Percentiles rank a stretch among this genome's conserved stretches.
Evolutionary conservation across 2,329 filamentous ascomycete genomes (phyloP).

Genomic region (Diaporthe sp.): DNA sequence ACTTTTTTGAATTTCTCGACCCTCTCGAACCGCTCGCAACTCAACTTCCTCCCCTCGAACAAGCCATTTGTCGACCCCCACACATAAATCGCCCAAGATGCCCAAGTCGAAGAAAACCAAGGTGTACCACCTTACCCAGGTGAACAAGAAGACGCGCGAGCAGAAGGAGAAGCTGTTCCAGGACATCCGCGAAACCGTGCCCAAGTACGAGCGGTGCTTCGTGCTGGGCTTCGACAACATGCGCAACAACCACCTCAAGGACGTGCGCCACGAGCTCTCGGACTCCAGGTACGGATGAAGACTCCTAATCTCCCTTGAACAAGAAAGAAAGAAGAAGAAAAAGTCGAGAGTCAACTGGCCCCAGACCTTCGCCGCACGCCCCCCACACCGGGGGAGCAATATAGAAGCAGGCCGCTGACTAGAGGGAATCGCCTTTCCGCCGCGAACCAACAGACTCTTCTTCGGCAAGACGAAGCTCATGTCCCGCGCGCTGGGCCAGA

Average conservation of each 20-base stretch:
- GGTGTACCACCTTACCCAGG: constrained; percentile 90
- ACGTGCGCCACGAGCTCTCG: constrained; percentile 85
- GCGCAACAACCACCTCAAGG: constrained; percentile 96
- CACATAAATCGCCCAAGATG: constrained; percentile 68
- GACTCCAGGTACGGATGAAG: constrained; percentile 78
- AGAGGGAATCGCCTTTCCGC: not conserved
- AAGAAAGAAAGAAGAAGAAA: too few species aligned
- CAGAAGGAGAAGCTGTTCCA: constrained; percentile 91
- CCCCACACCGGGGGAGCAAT: not conserved
- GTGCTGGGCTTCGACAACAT: constrained; percentile 97
- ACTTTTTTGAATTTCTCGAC: constrained; percentile 28
- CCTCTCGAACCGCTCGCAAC: not conserved
- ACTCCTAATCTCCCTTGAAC: not conserved
- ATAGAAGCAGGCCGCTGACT: constrained; percentile 32
- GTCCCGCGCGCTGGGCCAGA: constrained; percentile 90
- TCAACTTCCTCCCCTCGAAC: not conserved
- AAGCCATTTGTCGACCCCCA: not conserved
- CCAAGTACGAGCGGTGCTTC: constrained; percentile 91
- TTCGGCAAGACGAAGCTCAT: constrained; percentile 99
- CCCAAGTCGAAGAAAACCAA: constrained; percentile 96
- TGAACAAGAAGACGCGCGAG: constrained; percentile 92
- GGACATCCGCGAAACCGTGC: constrained; percentile 87
- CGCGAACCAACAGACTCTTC: constrained; percentile 76
- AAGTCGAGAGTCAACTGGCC: constrained; percentile 6
- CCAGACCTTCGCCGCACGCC: constrained; percentile 27